These are phyloP conservation scores for Parsonsia alboflavescens DNA, from an alignment of 257 asterid species.

Conservation along the genomic window DNA sequence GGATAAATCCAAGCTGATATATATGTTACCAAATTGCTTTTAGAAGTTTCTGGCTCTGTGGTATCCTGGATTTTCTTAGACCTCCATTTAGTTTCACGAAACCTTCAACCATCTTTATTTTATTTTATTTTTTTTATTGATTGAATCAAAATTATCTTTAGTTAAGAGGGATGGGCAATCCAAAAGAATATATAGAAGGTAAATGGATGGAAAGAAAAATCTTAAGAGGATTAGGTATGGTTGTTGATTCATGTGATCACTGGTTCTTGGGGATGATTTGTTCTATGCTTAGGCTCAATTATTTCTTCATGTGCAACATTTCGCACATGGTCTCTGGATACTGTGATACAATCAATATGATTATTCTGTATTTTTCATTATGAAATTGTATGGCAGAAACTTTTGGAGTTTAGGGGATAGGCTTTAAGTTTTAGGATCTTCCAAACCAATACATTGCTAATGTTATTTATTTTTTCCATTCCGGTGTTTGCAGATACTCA, in stretches of 20 bases:
- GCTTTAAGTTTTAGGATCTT: neutral
- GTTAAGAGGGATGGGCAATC: too few species aligned
- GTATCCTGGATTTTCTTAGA: neutral
- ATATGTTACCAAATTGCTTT: neutral
- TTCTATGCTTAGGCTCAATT: slow-evolving; percentile 1
- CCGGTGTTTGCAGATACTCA: slow-evolving; percentile 47
- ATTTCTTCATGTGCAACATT: neutral
- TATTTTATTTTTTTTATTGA: too few species aligned
- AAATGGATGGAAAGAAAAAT: too few species aligned
- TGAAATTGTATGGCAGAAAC: neutral
- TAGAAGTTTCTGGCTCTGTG: neutral
- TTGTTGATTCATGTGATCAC: neutral
- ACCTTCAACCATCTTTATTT: too few species aligned
- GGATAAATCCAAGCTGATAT: neutral
- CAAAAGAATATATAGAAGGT: too few species aligned
- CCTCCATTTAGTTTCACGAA: neutral
- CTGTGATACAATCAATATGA: neutral
- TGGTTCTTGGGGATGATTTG: neutral
- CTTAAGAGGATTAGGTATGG: neutral
- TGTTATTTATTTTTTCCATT: neutral
- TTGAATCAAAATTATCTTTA: too few species aligned
- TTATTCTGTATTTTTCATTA: neutral
- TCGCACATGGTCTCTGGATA: neutral
- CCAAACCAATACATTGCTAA: neutral
- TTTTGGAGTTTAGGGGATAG: neutral